Evolutionary conservation across 2,329 filamentous ascomycete genomes (phyloP), one percentile per base, ranked within the genome.

Genomic region (Cadophora luteo-olivacea): DNA sequence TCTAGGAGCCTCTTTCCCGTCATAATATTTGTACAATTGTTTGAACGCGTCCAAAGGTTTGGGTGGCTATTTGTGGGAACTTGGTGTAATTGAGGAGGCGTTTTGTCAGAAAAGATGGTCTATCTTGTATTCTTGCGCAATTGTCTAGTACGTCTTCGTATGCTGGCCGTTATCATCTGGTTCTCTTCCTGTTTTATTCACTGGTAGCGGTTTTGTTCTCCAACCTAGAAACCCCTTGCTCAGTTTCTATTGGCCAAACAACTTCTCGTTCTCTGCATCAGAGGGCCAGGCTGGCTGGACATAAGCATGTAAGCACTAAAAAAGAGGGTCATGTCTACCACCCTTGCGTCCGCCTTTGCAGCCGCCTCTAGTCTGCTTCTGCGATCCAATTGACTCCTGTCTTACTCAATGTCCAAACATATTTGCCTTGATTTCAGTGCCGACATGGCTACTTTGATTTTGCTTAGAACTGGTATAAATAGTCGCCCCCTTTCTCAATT

Each of bases 51-150:
- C n/a, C n/a, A n/a, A n/a, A n/a, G n/a, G 9, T 6, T 6, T 41
- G n/a, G 32, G 57, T 24, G 33, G 57, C 72, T 24, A 24, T 60
- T 24, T 45, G 55, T 60, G 55, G 55, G 16, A 4, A 3, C 24
- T 6, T 54, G 24, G 9, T 54, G 24, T 25, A 11, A 11, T 16
- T 14, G 24, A 12, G 22, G 3, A 22, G 11, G 4, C 22, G n/a
- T n/a, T 32, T 29, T 54, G 24, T 29, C 7, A 11, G 8, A 14
- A 14, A 19, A 32, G 2, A 8, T n/a, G 32, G 25, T 54, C 19
- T 54, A 32, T 6, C 6, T 14, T 54, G 14, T 54, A 54, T 8
- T 12, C 32, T 24, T 54, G 3, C 14, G 51, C n/a, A 16, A 16
- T 32, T 54, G 5, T 11, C 45, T 9, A n/a, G n/a, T 22, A 19